Base-by-base conservation (phyloP, 441 rosid genomes). In the Flueggea neowawraea region DNA sequence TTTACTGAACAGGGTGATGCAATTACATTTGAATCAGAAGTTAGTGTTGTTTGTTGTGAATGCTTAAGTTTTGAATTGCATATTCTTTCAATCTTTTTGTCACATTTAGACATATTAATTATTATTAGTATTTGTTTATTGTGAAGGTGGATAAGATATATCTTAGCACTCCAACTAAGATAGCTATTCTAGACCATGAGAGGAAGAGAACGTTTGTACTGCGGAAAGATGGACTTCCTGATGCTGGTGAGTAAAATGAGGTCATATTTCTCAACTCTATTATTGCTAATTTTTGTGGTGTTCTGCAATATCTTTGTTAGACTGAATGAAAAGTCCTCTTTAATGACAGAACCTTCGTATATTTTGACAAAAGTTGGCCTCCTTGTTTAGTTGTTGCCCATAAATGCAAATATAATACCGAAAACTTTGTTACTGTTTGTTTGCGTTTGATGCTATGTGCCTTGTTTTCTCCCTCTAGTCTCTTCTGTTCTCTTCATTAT, bases 1-100 rank as follows among this genome's bases (percentile, higher is more conserved):
- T 87, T 84, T 72, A 95, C 97, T 2, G 99, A 95, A 65, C 99
- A 89, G 74, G 99, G 96, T 16, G 97, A 89, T 73, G 99, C 99
- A 22, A 84, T 91, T 68, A 86, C 91, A 54, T 95, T 95, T 69
- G 97, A 95, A 79, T 78, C 91, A 16, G 95, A 91, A 78, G 99
- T 91, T 64, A 72, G 78, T 75, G 12, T 48, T 31, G 31, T 47
- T 39, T 66, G 51, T 28, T 31, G n/a, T n/a, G 22, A 31, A 58
- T 63, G 58, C 56, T 32, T 28, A 6, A 43, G 13, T 33, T 66
- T 50, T 80, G 41, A 36, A 36, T 0, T 36, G 41, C 41, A 22
- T 54, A 57, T 36, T 70, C n/a, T 32, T 28, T 51, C 41, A 55
- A 47, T 48, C 64, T 39, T 55, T 70, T 33, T 64, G 5, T 15